Percentiles rank a stretch among this genome's conserved stretches.
These are phyloP conservation scores for Leccinum obscurum DNA, from an alignment of 768 basidiomycete species.

Conservation along the genomic window DNA sequence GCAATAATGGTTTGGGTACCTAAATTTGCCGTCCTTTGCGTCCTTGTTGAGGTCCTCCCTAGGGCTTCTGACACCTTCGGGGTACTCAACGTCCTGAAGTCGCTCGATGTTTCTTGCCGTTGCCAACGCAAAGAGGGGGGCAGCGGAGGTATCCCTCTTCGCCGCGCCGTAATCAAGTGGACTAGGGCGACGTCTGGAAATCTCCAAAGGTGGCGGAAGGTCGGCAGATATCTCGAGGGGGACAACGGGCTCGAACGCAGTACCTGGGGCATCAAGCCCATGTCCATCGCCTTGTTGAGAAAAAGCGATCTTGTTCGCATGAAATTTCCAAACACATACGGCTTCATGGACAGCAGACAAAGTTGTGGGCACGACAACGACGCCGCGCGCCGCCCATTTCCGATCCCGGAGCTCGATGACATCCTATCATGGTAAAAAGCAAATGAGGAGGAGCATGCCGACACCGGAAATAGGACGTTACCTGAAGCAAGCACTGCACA, in stretches of 20 bases:
- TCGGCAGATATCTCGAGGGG: conserved; percentile 79
- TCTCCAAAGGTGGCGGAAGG: conserved; percentile 44
- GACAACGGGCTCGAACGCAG: conserved; percentile 62
- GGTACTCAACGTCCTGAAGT: too few species aligned
- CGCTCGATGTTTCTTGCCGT: conserved; percentile 66
- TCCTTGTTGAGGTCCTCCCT: too few species aligned
- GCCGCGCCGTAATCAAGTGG: conserved; percentile 68
- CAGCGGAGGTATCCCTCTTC: conserved; percentile 36
- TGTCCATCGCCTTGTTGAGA: conserved; percentile 51
- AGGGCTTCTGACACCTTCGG: too few species aligned
- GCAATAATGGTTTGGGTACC: not conserved
- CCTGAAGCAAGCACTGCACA: conserved; percentile 95
- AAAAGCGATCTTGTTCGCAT: conserved; percentile 39
- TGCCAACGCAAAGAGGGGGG: conserved; percentile 59
- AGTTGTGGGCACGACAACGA: conserved; percentile 77
- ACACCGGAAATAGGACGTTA: conserved; percentile 36
- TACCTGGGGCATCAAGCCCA: conserved; percentile 44
- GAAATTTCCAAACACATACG: conserved; percentile 46
- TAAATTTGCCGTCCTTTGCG: too few species aligned
- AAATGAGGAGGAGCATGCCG: conserved; percentile 1
- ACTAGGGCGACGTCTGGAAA: conserved; percentile 57
- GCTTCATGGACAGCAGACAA: conserved; percentile 86
- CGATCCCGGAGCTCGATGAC: conserved; percentile 84
- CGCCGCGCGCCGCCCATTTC: conserved; percentile 76
- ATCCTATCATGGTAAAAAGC: conserved; percentile 56